Evolutionary conservation across 2,329 filamentous ascomycete species (phyloP).

Genomic region (Teratosphaeria viscida): DNA sequence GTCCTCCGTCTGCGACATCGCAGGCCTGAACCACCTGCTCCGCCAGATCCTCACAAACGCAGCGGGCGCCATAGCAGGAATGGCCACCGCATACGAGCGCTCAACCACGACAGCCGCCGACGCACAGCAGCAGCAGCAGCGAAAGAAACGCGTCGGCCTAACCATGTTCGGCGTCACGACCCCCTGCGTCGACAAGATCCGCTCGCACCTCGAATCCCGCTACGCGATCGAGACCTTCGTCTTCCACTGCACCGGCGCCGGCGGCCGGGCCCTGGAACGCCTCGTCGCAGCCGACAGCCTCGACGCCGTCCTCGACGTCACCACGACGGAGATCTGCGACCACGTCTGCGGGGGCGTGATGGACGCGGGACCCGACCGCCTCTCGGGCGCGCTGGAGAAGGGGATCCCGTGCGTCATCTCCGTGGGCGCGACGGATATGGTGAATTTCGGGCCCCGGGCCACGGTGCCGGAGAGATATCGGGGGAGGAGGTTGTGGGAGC

Average conservation of each 20-base stretch:
- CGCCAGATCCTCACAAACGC: constrained; percentile 51
- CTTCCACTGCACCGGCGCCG: constrained; percentile 61
- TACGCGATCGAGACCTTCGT: constrained; percentile 49
- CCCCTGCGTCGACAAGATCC: constrained; percentile 49
- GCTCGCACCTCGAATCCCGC: constrained; percentile 38
- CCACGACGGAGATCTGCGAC: constrained; percentile 60
- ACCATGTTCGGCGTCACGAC: constrained; percentile 71
- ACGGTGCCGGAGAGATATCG: constrained; percentile 48
- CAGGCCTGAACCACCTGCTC: constrained; percentile 53
- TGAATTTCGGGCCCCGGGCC: constrained; percentile 50
- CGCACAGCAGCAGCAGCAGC: neutral
- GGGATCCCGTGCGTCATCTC: constrained; percentile 49
- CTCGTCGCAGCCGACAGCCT: constrained; percentile 48
- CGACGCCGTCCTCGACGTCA: constrained; percentile 59
- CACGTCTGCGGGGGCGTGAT: constrained; percentile 53
- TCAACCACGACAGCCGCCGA: constrained; percentile 1
- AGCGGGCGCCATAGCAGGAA: constrained; percentile 49
- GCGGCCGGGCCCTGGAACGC: constrained; percentile 59
- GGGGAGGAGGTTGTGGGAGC: constrained; percentile 47
- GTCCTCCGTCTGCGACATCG: constrained; percentile 62
- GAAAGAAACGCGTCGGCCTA: constrained; percentile 47
- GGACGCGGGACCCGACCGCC: constrained; percentile 45
- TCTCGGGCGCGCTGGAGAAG: constrained; percentile 46
- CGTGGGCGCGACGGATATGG: constrained; percentile 45
- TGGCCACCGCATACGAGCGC: constrained; percentile 39